Evolutionary conservation across 2,329 filamentous ascomycete genomes (phyloP), one percentile per base, ranked within the genome.

Genomic region (Ascosphaera pollenicola): DNA sequence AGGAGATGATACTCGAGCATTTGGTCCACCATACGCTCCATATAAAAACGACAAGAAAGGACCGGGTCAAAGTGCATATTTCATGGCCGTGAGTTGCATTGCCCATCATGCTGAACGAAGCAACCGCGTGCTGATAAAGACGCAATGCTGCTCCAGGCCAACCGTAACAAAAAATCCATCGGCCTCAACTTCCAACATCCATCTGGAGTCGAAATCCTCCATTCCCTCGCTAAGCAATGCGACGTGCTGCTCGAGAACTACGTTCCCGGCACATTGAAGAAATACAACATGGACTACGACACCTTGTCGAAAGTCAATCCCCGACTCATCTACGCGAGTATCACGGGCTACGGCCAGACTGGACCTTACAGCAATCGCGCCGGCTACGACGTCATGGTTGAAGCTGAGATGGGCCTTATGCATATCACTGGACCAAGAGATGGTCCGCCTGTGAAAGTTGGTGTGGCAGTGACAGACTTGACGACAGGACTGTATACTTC

Each of bases 321-420:
- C 0, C 63, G 66, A 4, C 66, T 98, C 36, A 81, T 98, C 47
- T 98, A 98, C 53, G 84, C 87, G 11, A 93, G 83, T 48, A 92
- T 98, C 49, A 98, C 89, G 0, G 89, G 89, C 1, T 98, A 95
- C 53, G 89, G 89, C 2, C 89, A 98, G 55, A 93, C 81, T 1
- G 89, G 89, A 0, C 89, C 89, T 0, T 93, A 92, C 57, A 73
- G 77, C 4, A 71, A 75, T 45, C 70, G 89, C 11, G 84, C 89
- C 3, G 89, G 89, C 3, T 98, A 98, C 65, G 89, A 98, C 58
- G 89, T 98, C 48, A 98, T 98, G 87, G 87, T 98, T 8, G 89
- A 98, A 63, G 89, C 89, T 43, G 89, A 95, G 55, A 85, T 98
- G 61, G 89, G 89, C 1, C 62, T 98, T 41, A 98, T 98, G 89